Evolutionary conservation across 2,329 filamentous ascomycete genomes (phyloP).

Genomic region (Fusarium kyushuense): DNA sequence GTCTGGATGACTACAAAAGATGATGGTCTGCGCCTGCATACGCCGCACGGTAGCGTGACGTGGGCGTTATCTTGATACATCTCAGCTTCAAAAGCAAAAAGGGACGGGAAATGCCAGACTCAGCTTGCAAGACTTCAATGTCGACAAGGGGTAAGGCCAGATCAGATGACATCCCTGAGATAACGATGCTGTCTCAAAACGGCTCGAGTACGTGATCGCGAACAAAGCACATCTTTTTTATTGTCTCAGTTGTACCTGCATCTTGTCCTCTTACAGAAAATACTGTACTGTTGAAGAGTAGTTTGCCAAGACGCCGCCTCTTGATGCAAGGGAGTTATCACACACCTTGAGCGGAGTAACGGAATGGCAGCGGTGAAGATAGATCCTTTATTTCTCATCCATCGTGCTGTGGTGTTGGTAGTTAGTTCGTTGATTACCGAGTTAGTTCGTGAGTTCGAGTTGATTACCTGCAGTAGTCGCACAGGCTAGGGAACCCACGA

Average conservation of each 20-base stretch:
- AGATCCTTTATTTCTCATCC: neutral
- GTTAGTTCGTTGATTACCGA: neutral
- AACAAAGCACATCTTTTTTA: slow-evolving; percentile 15
- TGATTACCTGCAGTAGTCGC: slow-evolving; percentile 7
- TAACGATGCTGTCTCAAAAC: slow-evolving; percentile 14
- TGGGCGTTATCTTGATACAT: slow-evolving; percentile 30
- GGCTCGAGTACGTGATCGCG: slow-evolving; percentile 14
- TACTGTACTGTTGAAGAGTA: neutral
- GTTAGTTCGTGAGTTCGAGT: neutral
- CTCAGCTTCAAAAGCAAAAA: slow-evolving; percentile 29
- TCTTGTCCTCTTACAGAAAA: slow-evolving; percentile 14
- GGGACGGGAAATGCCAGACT: neutral
- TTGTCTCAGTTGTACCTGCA: slow-evolving; percentile 16
- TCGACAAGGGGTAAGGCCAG: slow-evolving; percentile 7
- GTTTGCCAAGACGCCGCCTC: slow-evolving; percentile 29
- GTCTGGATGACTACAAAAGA: slow-evolving; percentile 29
- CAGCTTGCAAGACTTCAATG: slow-evolving; percentile 3
- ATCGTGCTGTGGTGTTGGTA: slow-evolving; percentile 10
- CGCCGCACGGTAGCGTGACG: slow-evolving; percentile 31
- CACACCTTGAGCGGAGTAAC: slow-evolving; percentile 17
- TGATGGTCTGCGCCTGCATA: slow-evolving; percentile 8
- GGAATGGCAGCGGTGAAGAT: slow-evolving; percentile 35
- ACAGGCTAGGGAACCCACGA: neutral
- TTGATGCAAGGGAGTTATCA: slow-evolving; percentile 38
- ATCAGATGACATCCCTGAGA: slow-evolving; percentile 10